phyloP scores from a whole-genome alignment of 176 grass and related monocot species.

The Aegilops sharonensis region DNA sequence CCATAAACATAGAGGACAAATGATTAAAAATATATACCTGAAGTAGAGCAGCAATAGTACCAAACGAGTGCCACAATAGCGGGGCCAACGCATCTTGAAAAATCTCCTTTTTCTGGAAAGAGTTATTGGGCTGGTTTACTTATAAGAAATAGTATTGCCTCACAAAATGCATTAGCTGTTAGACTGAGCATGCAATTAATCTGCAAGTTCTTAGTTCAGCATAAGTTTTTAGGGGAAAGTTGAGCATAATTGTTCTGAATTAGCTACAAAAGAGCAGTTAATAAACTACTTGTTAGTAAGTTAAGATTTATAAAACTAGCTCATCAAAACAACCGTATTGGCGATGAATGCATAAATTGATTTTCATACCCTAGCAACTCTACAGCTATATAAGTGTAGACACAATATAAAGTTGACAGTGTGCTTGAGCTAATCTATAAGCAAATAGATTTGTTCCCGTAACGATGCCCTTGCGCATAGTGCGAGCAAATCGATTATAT shows the following conservation, averaged over 20 bases:
- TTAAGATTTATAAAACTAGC: not conserved
- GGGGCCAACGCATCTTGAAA: conserved; percentile 92
- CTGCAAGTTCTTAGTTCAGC: not conserved
- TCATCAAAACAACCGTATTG: not conserved
- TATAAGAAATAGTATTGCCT: not conserved
- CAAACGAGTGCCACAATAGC: conserved; percentile 86
- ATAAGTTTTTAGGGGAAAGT: not conserved
- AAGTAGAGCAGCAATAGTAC: conserved; percentile 85
- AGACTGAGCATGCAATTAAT: not conserved
- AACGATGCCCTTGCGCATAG: not conserved
- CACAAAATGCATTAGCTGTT: not conserved
- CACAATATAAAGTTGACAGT: no score
- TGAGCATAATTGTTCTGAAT: not conserved
- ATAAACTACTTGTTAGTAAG: not conserved
- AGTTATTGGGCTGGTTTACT: not conserved
- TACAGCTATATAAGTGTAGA: not conserved
- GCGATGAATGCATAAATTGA: not conserved
- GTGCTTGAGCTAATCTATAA: not conserved
- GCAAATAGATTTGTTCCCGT: not conserved
- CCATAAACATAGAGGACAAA: not conserved
- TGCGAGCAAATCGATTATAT: not conserved
- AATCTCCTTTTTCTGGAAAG: conserved; percentile 64
- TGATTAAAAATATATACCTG: conserved; percentile 46
- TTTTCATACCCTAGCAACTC: not conserved
- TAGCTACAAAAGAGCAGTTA: not conserved